A percentile compares a stretch with the other conserved stretches of the same genome.
Conservation (phyloP, 371 early-diverging fungal species). For the Mucor indicus region DNA sequence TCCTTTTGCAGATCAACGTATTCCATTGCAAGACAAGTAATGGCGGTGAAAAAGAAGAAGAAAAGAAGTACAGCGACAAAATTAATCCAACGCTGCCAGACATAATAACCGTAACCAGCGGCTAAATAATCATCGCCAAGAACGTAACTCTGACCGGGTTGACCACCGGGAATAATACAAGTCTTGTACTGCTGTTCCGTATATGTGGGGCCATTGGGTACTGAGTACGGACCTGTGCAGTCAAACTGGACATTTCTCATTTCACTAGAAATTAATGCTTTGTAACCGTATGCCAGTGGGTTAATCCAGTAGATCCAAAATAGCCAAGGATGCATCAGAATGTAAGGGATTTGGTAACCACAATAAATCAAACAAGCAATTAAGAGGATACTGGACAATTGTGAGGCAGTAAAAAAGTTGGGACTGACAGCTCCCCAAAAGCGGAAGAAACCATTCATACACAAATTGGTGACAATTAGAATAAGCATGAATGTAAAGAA, state of each 20-base stretch:
- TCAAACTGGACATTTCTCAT: constrained; percentile 37
- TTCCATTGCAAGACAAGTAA: constrained; percentile 48
- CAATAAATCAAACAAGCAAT: constrained; percentile 57
- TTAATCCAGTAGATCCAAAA: constrained; percentile 69
- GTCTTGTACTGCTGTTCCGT: constrained; percentile 45
- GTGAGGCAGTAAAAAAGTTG: constrained; percentile 54
- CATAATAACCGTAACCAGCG: constrained; percentile 24
- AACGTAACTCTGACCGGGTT: constrained; percentile 41
- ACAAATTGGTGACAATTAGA: constrained; percentile 41
- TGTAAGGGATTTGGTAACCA: constrained; percentile 63
- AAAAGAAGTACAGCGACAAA: constrained; percentile 49
- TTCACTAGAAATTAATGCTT: constrained; percentile 64
- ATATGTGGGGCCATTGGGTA: constrained; percentile 41
- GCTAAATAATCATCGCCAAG: constrained; percentile 52
- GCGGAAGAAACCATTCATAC: constrained; percentile 50
- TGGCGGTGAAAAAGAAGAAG: constrained; percentile 43
- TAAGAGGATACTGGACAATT: constrained; percentile 53
- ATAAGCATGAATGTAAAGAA: constrained; percentile 53
- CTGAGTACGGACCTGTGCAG: constrained; percentile 33
- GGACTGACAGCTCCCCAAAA: constrained; percentile 47
- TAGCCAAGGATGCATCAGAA: constrained; percentile 66
- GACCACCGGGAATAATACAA: constrained; percentile 48
- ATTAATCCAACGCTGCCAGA: constrained; percentile 48
- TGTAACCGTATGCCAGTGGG: constrained; percentile 63
- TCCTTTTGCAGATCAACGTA: constrained; percentile 38